Evolutionary conservation across 345 rosid genomes (phyloP).

Genomic region (Stellera chamaejasme): DNA sequence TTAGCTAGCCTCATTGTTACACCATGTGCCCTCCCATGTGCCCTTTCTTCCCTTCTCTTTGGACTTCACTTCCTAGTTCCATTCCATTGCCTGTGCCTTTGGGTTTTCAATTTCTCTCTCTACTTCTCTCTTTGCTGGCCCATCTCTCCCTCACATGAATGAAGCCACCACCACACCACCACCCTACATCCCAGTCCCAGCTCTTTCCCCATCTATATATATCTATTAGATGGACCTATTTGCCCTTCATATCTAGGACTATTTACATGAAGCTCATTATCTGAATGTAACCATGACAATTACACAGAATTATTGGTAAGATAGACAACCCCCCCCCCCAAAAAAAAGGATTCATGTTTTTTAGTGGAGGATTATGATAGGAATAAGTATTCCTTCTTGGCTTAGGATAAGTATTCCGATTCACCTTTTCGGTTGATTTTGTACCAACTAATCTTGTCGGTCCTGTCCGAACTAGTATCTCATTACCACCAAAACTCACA

Average conservation of each 20-base stretch:
- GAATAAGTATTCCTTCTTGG: no score
- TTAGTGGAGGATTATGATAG: no score
- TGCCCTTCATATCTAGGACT: neutral
- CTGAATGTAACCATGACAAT: no score
- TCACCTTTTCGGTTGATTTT: neutral
- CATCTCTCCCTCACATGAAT: slow-evolving; percentile 57
- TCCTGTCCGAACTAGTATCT: neutral
- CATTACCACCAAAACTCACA: neutral
- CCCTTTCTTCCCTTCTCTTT: slow-evolving; percentile 7
- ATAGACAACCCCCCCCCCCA: no score
- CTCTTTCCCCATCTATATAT: no score
- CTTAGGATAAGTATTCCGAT: no score
- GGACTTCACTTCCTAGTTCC: slow-evolving; percentile 4
- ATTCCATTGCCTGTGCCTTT: slow-evolving; percentile 15
- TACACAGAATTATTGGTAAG: no score
- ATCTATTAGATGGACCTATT: slow-evolving; percentile 4
- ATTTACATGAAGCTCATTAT: neutral
- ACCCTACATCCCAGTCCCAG: neutral
- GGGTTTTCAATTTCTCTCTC: slow-evolving; percentile 1
- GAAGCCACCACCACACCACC: slow-evolving; percentile 18
- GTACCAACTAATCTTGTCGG: neutral
- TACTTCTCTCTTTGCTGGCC: slow-evolving; percentile 43
- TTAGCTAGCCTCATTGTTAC: slow-evolving; percentile 9
- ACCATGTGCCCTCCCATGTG: slow-evolving; percentile 33
- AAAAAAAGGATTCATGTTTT: no score